These are phyloP conservation scores for Suillus subalutaceus DNA, from an alignment of 768 basidiomycete genomes.

Conservation along the genomic window DNA sequence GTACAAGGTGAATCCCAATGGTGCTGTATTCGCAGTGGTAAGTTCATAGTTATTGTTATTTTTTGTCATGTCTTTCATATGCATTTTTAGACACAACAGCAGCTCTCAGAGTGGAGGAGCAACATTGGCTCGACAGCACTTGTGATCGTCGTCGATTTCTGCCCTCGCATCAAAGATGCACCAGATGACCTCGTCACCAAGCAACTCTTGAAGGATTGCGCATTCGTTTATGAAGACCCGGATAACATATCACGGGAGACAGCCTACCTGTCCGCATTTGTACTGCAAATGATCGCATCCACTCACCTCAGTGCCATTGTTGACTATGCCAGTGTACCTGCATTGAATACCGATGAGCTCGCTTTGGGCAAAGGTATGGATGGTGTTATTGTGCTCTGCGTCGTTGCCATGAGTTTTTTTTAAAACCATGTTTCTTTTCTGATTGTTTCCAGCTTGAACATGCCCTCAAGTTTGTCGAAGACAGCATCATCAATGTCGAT, in stretches of 20 bases:
- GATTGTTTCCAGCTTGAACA: background rate
- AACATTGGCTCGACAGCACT: conserved; percentile 10
- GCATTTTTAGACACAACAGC: conserved; percentile 1
- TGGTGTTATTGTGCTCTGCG: background rate
- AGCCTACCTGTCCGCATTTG: conserved; percentile 2
- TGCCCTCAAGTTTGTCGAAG: background rate
- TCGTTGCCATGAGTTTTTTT: background rate
- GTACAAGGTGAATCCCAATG: background rate
- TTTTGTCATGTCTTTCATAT: background rate
- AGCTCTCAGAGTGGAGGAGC: conserved; percentile 10
- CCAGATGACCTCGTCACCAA: background rate
- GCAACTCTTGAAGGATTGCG: background rate
- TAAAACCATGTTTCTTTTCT: too few relatives aligned
- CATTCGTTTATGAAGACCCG: conserved; percentile 11
- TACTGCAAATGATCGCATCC: too few relatives aligned
- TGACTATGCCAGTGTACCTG: too few relatives aligned
- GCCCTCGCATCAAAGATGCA: background rate
- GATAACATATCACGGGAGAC: background rate
- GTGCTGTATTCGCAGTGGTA: conserved; percentile 4
- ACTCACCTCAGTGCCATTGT: too few relatives aligned
- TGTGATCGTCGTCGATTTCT: conserved; percentile 10
- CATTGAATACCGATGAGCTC: background rate
- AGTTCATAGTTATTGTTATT: too few relatives aligned
- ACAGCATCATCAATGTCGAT: conserved; percentile 1
- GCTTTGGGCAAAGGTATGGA: background rate